These are phyloP conservation scores for Eutrema heterophyllum DNA, from an alignment of 345 rosid species.

Conservation along the genomic window DNA sequence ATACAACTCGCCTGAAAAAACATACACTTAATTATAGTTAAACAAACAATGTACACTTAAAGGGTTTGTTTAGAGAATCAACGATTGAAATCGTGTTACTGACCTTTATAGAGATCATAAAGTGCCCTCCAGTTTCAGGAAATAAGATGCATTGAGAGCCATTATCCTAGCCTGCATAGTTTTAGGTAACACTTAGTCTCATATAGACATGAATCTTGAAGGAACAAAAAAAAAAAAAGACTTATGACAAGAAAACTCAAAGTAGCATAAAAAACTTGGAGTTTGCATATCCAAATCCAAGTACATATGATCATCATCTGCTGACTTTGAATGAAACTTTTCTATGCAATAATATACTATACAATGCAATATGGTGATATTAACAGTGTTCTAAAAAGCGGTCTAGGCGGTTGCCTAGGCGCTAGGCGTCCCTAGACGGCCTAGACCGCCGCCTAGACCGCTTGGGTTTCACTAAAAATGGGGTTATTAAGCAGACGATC, in stretches of 20 bases:
- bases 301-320: neutral
- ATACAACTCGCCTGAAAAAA: conserved; percentile 74
- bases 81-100: neutral
- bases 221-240: neutral
- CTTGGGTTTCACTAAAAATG: too few species aligned
- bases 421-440: too few species aligned
- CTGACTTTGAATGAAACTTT: neutral
- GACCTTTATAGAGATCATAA: conserved; percentile 92
- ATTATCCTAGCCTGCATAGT: conserved; percentile 65
- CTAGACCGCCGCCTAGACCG: too few species aligned
- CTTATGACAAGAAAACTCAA: neutral
- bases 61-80: neutral
- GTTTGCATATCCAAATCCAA: neutral
- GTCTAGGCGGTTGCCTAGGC: too few species aligned
- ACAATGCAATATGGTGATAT: neutral
- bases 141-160: conserved; percentile 74
- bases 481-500: too few species aligned
- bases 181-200: neutral
- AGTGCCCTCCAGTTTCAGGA: conserved; percentile 88
- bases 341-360: neutral
- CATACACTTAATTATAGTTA: neutral
- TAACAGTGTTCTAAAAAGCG: too few species aligned
- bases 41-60: neutral
- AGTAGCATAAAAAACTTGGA: neutral
- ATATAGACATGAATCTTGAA: neutral